These are phyloP conservation scores for Calophaca sinica DNA, from an alignment of 306 rosid genomes.

Conservation along the genomic window DNA sequence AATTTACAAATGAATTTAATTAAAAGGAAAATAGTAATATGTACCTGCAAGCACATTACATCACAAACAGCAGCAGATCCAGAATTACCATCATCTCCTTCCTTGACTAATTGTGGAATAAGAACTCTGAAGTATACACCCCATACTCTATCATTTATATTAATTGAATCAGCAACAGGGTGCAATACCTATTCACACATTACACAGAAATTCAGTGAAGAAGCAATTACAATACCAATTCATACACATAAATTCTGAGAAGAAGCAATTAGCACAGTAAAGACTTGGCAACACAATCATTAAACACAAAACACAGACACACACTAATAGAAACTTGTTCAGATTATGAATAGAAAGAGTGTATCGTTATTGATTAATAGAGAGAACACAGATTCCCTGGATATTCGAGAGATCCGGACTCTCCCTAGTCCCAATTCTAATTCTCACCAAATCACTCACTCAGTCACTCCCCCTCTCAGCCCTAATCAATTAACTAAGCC, in stretches of 20 bases:
- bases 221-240: constrained; percentile 27
- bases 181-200: constrained; percentile 77
- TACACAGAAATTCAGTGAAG: constrained; percentile 25
- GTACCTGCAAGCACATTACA: constrained; percentile 93
- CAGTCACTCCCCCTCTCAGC: no score
- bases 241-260: constrained; percentile 3
- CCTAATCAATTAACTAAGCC: no score
- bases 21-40: constrained; percentile 23
- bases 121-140: constrained; percentile 80
- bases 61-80: constrained; percentile 95
- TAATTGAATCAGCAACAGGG: constrained; percentile 73
- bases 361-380: not conserved
- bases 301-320: not conserved
- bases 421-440: no score
- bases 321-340: not conserved
- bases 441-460: no score
- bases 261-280: constrained; percentile 7
- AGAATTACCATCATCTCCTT: constrained; percentile 89
- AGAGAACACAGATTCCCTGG: not conserved
- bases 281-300: constrained; percentile 19
- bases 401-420: not conserved
- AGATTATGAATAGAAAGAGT: not conserved
- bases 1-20: constrained; percentile 14
- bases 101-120: constrained; percentile 73
- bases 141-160: constrained; percentile 86